Base-by-base conservation (phyloP, 805 yeast genomes). In the Kluyveromyces starmeri region DNA sequence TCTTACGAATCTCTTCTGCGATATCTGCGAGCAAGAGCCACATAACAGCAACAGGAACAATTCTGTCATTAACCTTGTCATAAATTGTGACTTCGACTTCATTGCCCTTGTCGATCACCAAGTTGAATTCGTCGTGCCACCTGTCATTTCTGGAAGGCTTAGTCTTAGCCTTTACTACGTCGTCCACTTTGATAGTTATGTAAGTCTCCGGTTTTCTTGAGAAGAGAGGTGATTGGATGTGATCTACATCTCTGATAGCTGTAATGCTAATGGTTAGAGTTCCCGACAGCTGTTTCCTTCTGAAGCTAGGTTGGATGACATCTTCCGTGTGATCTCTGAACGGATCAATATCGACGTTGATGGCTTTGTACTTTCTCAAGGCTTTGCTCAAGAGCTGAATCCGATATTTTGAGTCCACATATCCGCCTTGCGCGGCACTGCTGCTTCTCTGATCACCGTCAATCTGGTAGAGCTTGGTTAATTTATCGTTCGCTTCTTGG, bases 11-110 rank as follows among this genome's bases (percentile, higher is more conserved):
- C 47, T 92, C 97, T 63, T 92, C 99, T 1, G 94, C 86, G 27
- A 92, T 73, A 58, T 92, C 99, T 3, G 94, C 78, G 19, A 92
- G 67, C 23, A 89, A 71, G 18, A 89, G 69, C 98, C 98, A 92
- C 48, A 82, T 75, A 24, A 92, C 68, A 7, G 95, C 98, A 6
- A 92, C 96, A 0, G 98, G 97, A 7, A 79, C 75, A 40, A 70
- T 62, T 32, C 67, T 71, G 38, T 67, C 74, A 24, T 83, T 83
- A 18, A 65, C 60, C 46, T 78, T 79, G 55, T 92, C 98, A 56
- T 80, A 86, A 4, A 92, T 84, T 2, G 88, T 74, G 38, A 92
- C 67, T 50, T 88, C 96, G 28, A 88, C 70, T 61, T 92, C 99
- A 51, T 89, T 84, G 18, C 95, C 96, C 55, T 80, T 84, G 40